Base-by-base conservation (phyloP, 2,329 filamentous ascomycete genomes). In the Fusarium brachygibbosum region DNA sequence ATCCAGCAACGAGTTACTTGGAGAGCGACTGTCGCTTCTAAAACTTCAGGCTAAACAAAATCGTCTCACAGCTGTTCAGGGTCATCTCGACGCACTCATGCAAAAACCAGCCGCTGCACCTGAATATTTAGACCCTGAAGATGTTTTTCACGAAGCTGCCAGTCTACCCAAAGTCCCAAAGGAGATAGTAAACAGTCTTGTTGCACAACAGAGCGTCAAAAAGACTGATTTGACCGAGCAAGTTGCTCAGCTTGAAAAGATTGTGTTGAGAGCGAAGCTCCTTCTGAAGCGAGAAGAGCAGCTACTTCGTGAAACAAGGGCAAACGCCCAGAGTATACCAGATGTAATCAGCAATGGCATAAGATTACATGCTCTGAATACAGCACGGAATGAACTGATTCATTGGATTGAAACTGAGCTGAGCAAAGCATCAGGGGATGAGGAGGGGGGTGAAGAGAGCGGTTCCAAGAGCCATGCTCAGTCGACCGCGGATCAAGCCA, bases 381-480 rank as follows among this genome's bases (percentile, higher is more conserved):
- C 79, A 10, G 87, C 88, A 13, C 83, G 89, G 17, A 84, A 85
- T 52, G 86, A 87, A 65, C 82, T 91, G 51, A 90, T 91, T 61
- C 82, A 78, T 58, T 91, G 89, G 89, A 90, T 91, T 58, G 89
- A 91, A 75, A 80, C 79, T 7, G 89, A 91, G 74, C 78, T 91
- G 23, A 79, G 82, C 52, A 87, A 86, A 56, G 86, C 87, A 3
- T 81, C 83, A 6, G 72, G 75, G 0, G 80, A 79, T 4, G 78
- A 70, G 23, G 75, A 76, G 2, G 78, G 76, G 1, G 74, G 69
- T 2, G 75, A 75, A 8, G 73, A 74, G 1, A 74, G 75, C 8
- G 67, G 68, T 23, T 54, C 69, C 6, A 74, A 75, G 14, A 66
- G 69, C 52, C 56, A 74, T 32, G 70, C 70, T 17, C 56, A 65